Percentiles rank a stretch among this genome's conserved stretches.
phyloP scores from a whole-genome alignment of 148 eudicot genomes.

The Amaranthus palmeri region DNA sequence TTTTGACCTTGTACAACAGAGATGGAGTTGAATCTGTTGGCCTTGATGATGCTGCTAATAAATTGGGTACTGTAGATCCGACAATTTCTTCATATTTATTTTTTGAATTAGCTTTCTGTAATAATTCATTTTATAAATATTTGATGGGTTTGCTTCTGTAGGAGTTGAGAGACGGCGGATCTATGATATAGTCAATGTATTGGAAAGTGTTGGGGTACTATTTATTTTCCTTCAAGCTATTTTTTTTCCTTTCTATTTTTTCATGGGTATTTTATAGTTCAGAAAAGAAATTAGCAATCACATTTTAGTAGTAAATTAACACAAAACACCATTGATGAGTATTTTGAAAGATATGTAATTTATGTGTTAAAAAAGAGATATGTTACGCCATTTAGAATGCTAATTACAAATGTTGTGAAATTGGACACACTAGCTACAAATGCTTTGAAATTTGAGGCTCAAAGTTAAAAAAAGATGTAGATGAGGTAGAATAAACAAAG shows the following conservation, averaged over 20 bases:
- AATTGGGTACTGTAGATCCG: constrained; percentile 52
- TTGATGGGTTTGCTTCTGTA: constrained; percentile 21
- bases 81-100: not conserved
- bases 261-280: too few relatives aligned
- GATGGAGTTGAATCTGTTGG: constrained; percentile 81
- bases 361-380: too few relatives aligned
- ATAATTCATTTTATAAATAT: not conserved
- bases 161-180: constrained; percentile 98
- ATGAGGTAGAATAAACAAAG: too few relatives aligned
- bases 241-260: not conserved
- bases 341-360: too few relatives aligned
- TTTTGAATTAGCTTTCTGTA: not conserved
- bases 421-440: too few relatives aligned
- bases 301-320: too few relatives aligned
- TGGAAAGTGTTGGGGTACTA: constrained; percentile 93
- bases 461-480: too few relatives aligned
- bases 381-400: too few relatives aligned
- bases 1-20: constrained; percentile 78
- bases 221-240: not conserved
- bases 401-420: too few relatives aligned
- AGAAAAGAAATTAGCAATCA: too few relatives aligned
- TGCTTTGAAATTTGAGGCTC: too few relatives aligned
- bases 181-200: constrained; percentile 93
- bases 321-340: too few relatives aligned
- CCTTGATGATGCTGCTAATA: constrained; percentile 78